Evolutionary conservation across 495 filamentous ascomycete genomes (phyloP), one percentile per base, ranked within the genome.

Genomic region (Penicillium crystallinum): DNA sequence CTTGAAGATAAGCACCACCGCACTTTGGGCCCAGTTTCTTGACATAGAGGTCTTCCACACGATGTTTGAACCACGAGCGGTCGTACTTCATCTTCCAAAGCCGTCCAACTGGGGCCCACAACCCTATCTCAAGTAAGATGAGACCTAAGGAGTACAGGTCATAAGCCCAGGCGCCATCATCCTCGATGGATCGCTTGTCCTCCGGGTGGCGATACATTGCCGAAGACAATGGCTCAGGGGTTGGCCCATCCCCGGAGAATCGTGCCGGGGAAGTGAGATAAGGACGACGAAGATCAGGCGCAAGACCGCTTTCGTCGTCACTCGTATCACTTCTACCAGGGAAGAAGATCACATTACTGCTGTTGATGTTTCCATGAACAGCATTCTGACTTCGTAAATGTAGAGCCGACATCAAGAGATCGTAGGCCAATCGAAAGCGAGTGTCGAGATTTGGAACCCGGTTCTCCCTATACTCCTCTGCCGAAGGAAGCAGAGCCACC

Each of bases 81-180:
- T 76, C 77, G 63, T 87, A 87, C 58, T 84, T 84, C 58, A 78
- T 66, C 58, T 87, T 87, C 80, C 80, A 86, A 15, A 86, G 60
- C 29, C 79, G 79, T 48, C 79, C 78, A 33, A 95, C 75, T 3
- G 87, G 84, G n/a, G 81, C 83, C 91, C 91, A 97, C 1, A 96
- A 75, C 22, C 91, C 91, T 51, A 97, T 85, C 49, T 95, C 91
- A 25, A 96, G 68, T 10, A 97, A 74, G 11, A 96, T 75, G 58
- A 96, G 79, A 31, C 89, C 90, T 2, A 97, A 72, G 3, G 88
- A 87, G 63, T 95, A 96, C 0, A 95, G 76, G 59, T 97, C 91
- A 57, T 90, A 84, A 1, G 84, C 81, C 70, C 74, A 77, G 2
- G 73, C 69, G 14, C 64, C 65, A 52, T 73, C 70, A 48, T 84